Evolutionary conservation across 331 rosid species (phyloP).

Genomic region (Cydonia oblonga): DNA sequence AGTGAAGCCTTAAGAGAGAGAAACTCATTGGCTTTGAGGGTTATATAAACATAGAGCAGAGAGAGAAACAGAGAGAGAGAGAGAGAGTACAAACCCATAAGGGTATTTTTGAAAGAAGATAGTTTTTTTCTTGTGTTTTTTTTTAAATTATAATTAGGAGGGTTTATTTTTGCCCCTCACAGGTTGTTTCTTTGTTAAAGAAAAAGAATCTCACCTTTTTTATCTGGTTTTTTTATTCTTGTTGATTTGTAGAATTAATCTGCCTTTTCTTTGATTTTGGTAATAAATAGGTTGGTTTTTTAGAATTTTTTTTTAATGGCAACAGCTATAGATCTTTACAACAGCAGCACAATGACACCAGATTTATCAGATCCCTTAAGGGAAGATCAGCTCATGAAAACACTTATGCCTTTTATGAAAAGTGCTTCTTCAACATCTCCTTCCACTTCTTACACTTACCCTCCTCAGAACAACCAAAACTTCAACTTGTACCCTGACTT

Average conservation of each 20-base stretch:
- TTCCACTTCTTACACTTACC: not conserved
- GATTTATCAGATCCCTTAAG: slow-evolving; percentile 37
- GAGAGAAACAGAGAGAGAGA: not conserved
- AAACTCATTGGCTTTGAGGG: not conserved
- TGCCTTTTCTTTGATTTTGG: slow-evolving; percentile 27
- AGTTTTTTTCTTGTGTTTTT: not conserved
- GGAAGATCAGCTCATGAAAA: slow-evolving; percentile 56
- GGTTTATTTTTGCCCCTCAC: slow-evolving; percentile 20
- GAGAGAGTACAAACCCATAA: no score
- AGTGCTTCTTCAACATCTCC: slow-evolving; percentile 22
- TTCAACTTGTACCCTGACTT: slow-evolving; percentile 13
- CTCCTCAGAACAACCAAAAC: slow-evolving; percentile 5
- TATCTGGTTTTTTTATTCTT: not conserved
- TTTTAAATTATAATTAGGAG: not conserved
- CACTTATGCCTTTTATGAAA: slow-evolving; percentile 60
- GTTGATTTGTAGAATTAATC: not conserved
- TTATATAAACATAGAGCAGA: slow-evolving; percentile 29
- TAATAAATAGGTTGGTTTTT: slow-evolving; percentile 13
- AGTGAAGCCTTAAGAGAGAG: not conserved
- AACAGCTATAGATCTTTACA: slow-evolving; percentile 29
- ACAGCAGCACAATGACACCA: slow-evolving; percentile 5
- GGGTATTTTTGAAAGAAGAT: slow-evolving; percentile 18
- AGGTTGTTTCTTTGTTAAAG: not conserved
- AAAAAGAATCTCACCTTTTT: not conserved
- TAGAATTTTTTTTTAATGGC: slow-evolving; percentile 17